Conservation (phyloP, 2,329 filamentous ascomycete species). For the Alternaria metachromatica region DNA sequence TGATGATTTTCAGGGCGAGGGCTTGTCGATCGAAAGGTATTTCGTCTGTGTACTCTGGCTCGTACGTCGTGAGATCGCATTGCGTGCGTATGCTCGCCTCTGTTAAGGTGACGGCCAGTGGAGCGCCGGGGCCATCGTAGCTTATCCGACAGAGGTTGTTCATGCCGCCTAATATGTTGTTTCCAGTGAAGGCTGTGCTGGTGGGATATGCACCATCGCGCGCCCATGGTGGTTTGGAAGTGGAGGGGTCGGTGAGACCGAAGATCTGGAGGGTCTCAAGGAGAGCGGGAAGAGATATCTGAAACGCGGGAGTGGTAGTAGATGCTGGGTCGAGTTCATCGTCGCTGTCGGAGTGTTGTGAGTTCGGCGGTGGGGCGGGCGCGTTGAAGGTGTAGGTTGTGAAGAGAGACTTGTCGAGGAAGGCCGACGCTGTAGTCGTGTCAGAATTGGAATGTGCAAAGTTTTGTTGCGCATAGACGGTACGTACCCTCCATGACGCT, state of each 20-base stretch:
- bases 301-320: conserved; percentile 70
- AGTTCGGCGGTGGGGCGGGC: conserved; percentile 50
- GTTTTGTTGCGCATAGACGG: background rate
- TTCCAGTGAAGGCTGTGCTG: conserved; percentile 76
- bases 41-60: conserved; percentile 68
- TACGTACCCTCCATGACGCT: conserved; percentile 84
- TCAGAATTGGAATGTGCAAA: conserved; percentile 5
- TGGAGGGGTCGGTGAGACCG: conserved; percentile 64
- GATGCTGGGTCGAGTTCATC: conserved; percentile 43
- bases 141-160: conserved; percentile 84
- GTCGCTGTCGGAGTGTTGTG: conserved; percentile 37
- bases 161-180: conserved; percentile 76
- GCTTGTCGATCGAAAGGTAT: conserved; percentile 87
- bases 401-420: conserved; percentile 88
- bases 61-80: conserved; percentile 88
- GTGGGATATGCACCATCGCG: conserved; percentile 56
- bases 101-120: conserved; percentile 83
- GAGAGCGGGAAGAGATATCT: conserved; percentile 84
- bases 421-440: conserved; percentile 67
- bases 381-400: conserved; percentile 78
- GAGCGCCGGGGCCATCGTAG: conserved; percentile 76
- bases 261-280: conserved; percentile 97
- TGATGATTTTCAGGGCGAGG: conserved; percentile 91
- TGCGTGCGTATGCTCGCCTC: conserved; percentile 77
- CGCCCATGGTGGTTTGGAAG: conserved; percentile 46